phyloP scores from a whole-genome alignment of 148 eudicot genomes.

The Nepenthes mirabilis region DNA sequence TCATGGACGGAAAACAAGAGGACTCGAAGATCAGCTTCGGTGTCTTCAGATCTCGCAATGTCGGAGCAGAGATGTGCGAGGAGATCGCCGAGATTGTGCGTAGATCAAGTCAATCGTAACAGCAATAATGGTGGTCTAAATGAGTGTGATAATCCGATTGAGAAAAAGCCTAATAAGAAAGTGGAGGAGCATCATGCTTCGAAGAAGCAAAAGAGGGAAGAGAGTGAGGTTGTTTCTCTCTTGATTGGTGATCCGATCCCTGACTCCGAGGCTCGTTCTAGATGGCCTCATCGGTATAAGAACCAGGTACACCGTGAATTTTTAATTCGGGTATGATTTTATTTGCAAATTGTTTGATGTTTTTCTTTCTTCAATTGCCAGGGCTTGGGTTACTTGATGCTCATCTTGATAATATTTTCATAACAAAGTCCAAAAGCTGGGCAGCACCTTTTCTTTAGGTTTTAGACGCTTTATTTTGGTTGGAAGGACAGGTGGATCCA shows the following conservation, averaged over 20 bases:
- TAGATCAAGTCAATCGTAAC: background rate
- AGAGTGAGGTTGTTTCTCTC: conserved; percentile 10
- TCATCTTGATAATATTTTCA: too few species aligned
- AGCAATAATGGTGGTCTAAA: conserved; percentile 2
- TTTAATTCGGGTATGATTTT: background rate
- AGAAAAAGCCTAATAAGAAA: conserved; percentile 4
- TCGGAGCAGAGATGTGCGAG: conserved; percentile 1
- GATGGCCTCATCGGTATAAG: conserved; percentile 34
- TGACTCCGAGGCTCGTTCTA: conserved; percentile 27
- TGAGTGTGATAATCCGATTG: background rate
- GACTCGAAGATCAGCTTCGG: background rate
- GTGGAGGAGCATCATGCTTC: background rate
- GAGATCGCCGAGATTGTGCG: conserved; percentile 16
- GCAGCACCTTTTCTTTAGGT: too few species aligned
- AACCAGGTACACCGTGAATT: conserved; percentile 19
- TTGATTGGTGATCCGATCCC: conserved; percentile 36
- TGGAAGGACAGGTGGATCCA: too few species aligned
- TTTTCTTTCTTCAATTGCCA: too few species aligned
- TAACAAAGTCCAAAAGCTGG: too few species aligned
- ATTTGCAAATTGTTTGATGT: too few species aligned
- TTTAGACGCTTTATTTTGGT: too few species aligned
- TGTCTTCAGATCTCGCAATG: conserved; percentile 14
- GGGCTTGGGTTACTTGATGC: too few species aligned
- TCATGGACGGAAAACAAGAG: conserved; percentile 1
- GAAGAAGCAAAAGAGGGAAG: background rate